phyloP scores from a whole-genome alignment of 306 rosid genomes.

The Acacia melanoxylon region DNA sequence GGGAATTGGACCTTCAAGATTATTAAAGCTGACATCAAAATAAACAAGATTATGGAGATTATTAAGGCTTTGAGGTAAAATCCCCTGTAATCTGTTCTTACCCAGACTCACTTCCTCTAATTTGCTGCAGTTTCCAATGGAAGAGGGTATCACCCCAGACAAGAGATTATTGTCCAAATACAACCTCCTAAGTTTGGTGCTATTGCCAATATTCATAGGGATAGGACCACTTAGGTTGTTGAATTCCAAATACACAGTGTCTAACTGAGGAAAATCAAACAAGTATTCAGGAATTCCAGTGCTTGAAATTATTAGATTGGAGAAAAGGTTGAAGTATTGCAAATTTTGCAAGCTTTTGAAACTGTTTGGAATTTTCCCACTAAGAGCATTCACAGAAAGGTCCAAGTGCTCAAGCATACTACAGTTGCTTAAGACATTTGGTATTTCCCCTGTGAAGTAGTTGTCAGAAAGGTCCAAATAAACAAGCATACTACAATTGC shows the following conservation, averaged over 20 bases:
- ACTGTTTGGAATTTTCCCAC: constrained; percentile 17
- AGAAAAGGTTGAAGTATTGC: constrained; percentile 24
- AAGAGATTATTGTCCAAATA: constrained; percentile 34
- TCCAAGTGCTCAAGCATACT: constrained; percentile 38
- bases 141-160: constrained; percentile 48
- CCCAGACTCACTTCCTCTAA: constrained; percentile 33
- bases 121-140: constrained; percentile 50
- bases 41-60: constrained; percentile 39
- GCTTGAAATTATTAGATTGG: constrained; percentile 22
- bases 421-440: constrained; percentile 17
- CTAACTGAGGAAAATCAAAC: constrained; percentile 38
- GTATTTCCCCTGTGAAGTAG: background rate
- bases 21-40: constrained; percentile 31
- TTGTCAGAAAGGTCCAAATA: background rate
- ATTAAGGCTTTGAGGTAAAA: constrained; percentile 47
- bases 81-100: constrained; percentile 40
- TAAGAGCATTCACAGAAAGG: constrained; percentile 36
- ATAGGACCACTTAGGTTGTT: constrained; percentile 51
- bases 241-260: constrained; percentile 21
- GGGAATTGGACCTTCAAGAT: constrained; percentile 51
- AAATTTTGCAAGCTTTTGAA: constrained; percentile 31
- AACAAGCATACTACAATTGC: constrained; percentile 31
- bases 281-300: constrained; percentile 48
- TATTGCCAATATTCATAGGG: constrained; percentile 47
- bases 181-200: constrained; percentile 32